These are phyloP conservation scores for Physaria fendleri DNA, from an alignment of 345 rosid genomes.

Conservation along the genomic window DNA sequence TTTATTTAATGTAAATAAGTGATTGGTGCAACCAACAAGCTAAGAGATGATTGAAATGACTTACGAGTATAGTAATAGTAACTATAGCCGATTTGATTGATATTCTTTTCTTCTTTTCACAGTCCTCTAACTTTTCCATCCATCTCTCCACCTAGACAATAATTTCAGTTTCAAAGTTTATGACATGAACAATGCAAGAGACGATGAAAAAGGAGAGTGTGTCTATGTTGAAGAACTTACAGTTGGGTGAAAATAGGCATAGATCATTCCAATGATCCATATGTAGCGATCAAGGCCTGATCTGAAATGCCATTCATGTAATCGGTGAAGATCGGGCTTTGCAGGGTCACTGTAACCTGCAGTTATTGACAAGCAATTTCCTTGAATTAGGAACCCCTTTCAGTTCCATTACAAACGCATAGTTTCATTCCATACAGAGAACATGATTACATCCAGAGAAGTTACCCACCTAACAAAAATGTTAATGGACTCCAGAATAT, in stretches of 20 bases:
- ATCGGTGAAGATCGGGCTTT: slow-evolving; percentile 72
- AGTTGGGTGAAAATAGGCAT: slow-evolving; percentile 93
- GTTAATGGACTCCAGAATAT: slow-evolving; percentile 75
- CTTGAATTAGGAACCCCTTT: not conserved
- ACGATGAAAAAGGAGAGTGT: not conserved
- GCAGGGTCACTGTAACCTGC: slow-evolving; percentile 90
- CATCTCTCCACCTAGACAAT: slow-evolving; percentile 78
- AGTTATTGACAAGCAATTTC: slow-evolving; percentile 7
- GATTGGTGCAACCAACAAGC: not conserved
- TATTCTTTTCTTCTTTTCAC: slow-evolving; percentile 60
- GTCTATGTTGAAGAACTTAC: slow-evolving; percentile 37
- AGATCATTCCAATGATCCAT: slow-evolving; percentile 93
- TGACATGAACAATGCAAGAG: not conserved
- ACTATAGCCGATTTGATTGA: slow-evolving; percentile 60
- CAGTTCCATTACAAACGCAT: not conserved
- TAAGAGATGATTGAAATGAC: slow-evolving; percentile 27
- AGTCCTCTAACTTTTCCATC: slow-evolving; percentile 97
- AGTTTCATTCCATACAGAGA: not conserved
- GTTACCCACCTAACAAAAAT: slow-evolving; percentile 57
- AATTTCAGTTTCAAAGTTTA: slow-evolving; percentile 18
- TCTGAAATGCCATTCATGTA: slow-evolving; percentile 98
- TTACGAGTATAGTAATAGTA: slow-evolving; percentile 46
- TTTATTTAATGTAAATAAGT: not conserved
- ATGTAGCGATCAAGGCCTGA: slow-evolving; percentile 97
- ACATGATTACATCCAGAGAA: slow-evolving; percentile 5